Evolutionary conservation across 441 rosid genomes (phyloP).

Genomic region (Adansonia gregorii): DNA sequence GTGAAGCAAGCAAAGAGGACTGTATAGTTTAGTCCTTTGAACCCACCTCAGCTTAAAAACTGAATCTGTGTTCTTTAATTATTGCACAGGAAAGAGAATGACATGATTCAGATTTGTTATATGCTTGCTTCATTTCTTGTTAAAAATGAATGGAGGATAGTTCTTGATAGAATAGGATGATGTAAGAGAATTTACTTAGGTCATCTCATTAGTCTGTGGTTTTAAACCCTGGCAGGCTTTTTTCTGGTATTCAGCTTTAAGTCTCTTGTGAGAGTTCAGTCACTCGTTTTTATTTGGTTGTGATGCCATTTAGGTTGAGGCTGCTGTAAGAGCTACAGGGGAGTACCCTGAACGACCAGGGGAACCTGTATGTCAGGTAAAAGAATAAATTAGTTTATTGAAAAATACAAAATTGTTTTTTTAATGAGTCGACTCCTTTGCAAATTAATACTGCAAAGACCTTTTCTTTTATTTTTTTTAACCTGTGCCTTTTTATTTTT

Average conservation of each 20-base stretch:
- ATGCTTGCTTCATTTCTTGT: not conserved
- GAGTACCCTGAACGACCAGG: constrained; percentile 92
- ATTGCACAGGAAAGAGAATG: not conserved
- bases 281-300: constrained; percentile 19
- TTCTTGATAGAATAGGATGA: not conserved
- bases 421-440: not conserved
- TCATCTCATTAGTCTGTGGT: not conserved
- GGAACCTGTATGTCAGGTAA: constrained; percentile 84
- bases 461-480: not conserved
- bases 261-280: not conserved
- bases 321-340: constrained; percentile 90
- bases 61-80: not conserved
- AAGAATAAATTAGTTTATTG: not conserved
- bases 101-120: not conserved
- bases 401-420: not conserved
- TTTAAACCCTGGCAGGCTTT: not conserved
- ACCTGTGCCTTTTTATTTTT: not conserved
- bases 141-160: not conserved
- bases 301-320: constrained; percentile 68
- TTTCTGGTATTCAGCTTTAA: not conserved
- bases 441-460: not conserved
- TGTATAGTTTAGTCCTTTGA: not conserved
- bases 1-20: not conserved
- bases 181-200: not conserved
- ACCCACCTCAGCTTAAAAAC: not conserved